Evolutionary conservation across 2,329 filamentous ascomycete species (phyloP).

Genomic region (Exophiala oligosperma): DNA sequence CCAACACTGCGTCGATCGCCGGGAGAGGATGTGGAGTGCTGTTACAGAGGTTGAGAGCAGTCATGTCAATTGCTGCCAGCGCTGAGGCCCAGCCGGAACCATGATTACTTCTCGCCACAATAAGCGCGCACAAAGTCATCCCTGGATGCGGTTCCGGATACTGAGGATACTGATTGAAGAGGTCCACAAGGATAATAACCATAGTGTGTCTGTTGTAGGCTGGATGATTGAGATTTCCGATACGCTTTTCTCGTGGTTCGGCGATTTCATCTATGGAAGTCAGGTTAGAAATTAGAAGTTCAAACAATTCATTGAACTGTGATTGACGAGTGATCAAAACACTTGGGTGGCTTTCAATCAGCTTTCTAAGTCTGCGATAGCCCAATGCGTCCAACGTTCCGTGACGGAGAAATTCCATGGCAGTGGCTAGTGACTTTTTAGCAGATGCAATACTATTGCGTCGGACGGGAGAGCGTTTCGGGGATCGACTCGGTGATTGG

Average conservation of each 20-base stretch:
- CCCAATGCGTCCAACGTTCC: slow-evolving; percentile 22
- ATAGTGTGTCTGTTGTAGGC: slow-evolving; percentile 27
- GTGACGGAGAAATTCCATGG: slow-evolving; percentile 22
- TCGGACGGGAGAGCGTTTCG: slow-evolving; percentile 12
- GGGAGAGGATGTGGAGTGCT: slow-evolving; percentile 13
- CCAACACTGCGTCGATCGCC: slow-evolving; percentile 22
- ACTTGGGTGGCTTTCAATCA: slow-evolving; percentile 21
- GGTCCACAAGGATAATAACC: slow-evolving; percentile 20
- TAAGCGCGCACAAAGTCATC: slow-evolving; percentile 23
- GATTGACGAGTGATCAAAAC: slow-evolving; percentile 23
- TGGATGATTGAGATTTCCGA: slow-evolving; percentile 19
- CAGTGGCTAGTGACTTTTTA: slow-evolving; percentile 18
- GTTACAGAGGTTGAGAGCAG: slow-evolving; percentile 15
- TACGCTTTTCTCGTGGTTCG: slow-evolving; percentile 15
- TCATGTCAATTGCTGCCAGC: slow-evolving; percentile 18
- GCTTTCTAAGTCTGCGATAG: slow-evolving; percentile 25
- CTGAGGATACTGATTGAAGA: slow-evolving; percentile 25
- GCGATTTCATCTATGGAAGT: slow-evolving; percentile 18
- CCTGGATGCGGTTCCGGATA: slow-evolving; percentile 26
- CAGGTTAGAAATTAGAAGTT: slow-evolving; percentile 20
- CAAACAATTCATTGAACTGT: slow-evolving; percentile 25
- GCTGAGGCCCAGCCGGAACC: slow-evolving; percentile 16
- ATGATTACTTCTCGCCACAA: slow-evolving; percentile 25
- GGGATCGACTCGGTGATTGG: slow-evolving; percentile 12
- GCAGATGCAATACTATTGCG: slow-evolving; percentile 20